Evolutionary conservation across 306 rosid species (phyloP).

Genomic region (Phaseolus lunatus): DNA sequence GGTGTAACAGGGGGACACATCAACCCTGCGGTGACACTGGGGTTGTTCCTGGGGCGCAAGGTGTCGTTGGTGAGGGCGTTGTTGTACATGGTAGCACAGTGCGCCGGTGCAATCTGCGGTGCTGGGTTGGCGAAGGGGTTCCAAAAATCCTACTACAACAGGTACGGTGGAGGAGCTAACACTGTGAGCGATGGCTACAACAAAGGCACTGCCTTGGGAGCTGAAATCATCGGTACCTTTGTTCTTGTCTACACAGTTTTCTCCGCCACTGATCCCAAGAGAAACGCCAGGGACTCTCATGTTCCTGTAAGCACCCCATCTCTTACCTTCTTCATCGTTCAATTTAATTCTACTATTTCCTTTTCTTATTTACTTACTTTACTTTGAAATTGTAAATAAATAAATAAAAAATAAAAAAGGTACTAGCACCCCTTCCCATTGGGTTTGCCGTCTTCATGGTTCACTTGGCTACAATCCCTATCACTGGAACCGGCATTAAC

Average conservation of each 20-base stretch:
- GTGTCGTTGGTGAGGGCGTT: constrained; percentile 77
- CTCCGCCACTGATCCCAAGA: constrained; percentile 96
- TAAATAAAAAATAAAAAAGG: too few species aligned
- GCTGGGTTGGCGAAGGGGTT: constrained; percentile 82
- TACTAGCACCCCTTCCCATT: constrained; percentile 95
- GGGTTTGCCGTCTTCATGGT: constrained; percentile 99
- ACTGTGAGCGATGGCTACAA: constrained; percentile 53
- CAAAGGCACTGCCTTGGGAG: constrained; percentile 86
- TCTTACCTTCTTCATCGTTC: neutral
- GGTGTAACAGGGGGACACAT: constrained; percentile 64
- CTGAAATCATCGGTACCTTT: constrained; percentile 95
- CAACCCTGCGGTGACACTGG: constrained; percentile 91
- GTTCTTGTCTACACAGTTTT: constrained; percentile 97
- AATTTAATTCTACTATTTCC: neutral
- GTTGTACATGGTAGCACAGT: constrained; percentile 78
- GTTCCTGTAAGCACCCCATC: constrained; percentile 72
- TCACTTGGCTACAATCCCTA: constrained; percentile 92
- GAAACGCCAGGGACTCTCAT: constrained; percentile 92
- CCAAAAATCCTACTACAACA: constrained; percentile 62
- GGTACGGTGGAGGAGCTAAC: constrained; percentile 76
- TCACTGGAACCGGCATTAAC: constrained; percentile 96
- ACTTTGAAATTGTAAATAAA: neutral
- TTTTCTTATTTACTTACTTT: too few species aligned
- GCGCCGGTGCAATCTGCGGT: constrained; percentile 79
- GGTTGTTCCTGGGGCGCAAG: constrained; percentile 77